Evolutionary conservation across 2,329 filamentous ascomycete species (phyloP).

Genomic region (Penicillium freii): DNA sequence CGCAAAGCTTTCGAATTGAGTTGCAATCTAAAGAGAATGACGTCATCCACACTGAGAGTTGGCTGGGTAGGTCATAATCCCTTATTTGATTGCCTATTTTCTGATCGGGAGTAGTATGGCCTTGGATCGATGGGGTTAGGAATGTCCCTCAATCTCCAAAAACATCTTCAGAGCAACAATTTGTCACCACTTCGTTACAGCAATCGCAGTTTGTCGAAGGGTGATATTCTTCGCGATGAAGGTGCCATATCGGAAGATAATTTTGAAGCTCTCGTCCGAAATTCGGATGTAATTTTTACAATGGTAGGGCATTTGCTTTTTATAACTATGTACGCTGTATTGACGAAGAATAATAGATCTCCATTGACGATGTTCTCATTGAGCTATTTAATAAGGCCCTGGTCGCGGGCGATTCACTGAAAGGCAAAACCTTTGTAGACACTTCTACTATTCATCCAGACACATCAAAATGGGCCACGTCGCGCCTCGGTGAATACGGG

Average conservation of each 20-base stretch:
- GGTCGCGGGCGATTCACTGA: conserved; percentile 20
- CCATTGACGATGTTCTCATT: conserved; percentile 45
- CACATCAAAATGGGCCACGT: conserved; percentile 36
- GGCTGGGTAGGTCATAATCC: conserved; percentile 16
- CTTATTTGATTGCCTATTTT: neutral
- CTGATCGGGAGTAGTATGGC: conserved; percentile 28
- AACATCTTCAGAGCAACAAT: conserved; percentile 31
- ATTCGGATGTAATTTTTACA: conserved; percentile 40
- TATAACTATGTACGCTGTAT: neutral
- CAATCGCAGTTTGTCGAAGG: conserved; percentile 51
- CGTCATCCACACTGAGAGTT: conserved; percentile 1
- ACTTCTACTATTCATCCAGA: conserved; percentile 53
- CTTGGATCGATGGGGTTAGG: conserved; percentile 53
- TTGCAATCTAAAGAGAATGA: neutral
- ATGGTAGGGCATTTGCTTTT: conserved; percentile 18
- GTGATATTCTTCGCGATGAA: conserved; percentile 27
- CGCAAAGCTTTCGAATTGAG: neutral
- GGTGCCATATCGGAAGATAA: neutral
- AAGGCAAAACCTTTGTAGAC: conserved; percentile 49
- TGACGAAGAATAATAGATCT: conserved; percentile 32
- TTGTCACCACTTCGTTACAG: conserved; percentile 39
- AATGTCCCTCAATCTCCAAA: conserved; percentile 54
- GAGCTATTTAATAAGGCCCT: conserved; percentile 25
- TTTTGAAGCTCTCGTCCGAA: conserved; percentile 14
- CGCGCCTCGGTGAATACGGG: conserved; percentile 28